Evolutionary conservation across 139 green algal genomes (phyloP).

Genomic region (Haematococcus lacustris): DNA sequence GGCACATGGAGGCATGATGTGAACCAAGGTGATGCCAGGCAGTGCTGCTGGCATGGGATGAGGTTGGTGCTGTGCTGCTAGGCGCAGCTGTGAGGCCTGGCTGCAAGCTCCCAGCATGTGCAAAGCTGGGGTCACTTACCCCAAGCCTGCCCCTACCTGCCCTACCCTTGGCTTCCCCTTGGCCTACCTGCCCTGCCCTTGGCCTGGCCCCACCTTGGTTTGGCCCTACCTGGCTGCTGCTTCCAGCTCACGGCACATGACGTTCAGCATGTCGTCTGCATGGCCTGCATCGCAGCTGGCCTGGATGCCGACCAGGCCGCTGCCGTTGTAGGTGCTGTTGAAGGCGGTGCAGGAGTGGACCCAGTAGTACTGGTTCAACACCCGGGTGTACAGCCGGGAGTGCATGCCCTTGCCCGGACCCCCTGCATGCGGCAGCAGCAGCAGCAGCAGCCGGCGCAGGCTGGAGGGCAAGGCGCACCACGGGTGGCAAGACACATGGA

Average conservation of each 20-base stretch:
- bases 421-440: too few species aligned
- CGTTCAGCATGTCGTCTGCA: conserved; percentile 40
- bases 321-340: conserved; percentile 85
- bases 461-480: too few species aligned
- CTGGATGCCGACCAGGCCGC: conserved; percentile 78
- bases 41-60: background rate
- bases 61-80: background rate
- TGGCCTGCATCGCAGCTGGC: conserved; percentile 28
- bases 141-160: too few species aligned
- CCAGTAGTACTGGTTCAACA: conserved; percentile 74
- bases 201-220: background rate
- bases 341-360: conserved; percentile 66
- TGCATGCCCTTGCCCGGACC: conserved; percentile 98
- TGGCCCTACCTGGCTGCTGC: conserved; percentile 15
- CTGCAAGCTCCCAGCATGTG: background rate
- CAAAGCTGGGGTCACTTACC: too few species aligned
- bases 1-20: too few species aligned
- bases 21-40: too few species aligned
- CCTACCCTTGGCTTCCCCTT: too few species aligned
- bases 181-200: background rate
- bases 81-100: background rate
- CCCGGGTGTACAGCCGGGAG: conserved; percentile 86
- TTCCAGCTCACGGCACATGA: conserved; percentile 48
- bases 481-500: too few species aligned
- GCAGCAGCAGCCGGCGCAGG: too few species aligned